Base-by-base conservation (phyloP, 1,284 basidiomycete genomes). In the Uromyces viciae-fabae region DNA sequence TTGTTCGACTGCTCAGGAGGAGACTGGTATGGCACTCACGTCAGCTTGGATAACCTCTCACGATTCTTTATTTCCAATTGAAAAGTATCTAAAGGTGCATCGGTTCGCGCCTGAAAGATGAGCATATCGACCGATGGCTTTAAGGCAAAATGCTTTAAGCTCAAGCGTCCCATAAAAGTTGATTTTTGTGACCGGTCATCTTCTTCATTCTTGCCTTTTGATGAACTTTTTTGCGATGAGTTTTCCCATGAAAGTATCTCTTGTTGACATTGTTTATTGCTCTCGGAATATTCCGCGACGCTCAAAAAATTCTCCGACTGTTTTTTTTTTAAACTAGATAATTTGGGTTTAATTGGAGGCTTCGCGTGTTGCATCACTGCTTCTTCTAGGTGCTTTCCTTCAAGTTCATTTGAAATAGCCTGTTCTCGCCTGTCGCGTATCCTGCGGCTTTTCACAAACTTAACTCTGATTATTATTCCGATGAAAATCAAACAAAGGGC, bases 31-130 rank as follows among this genome's bases (percentile, higher is more conserved):
- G n/a, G n/a, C 19, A 54, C 72, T 74, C 19, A 73, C 72, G 52
- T 58, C 4, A 1, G 15, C 56, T 60, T 38, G 9, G 54, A 74
- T 7, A 60, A 3, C 25, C 72, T 56, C 46, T 74, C 54, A 14
- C 72, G 72, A 38, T 74, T 31, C 46, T 60, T 74, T 22, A 74
- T 74, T 60, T 74, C 72, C 52, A 74, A 36, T 36, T 74, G 72
- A 42, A 74, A 58, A 38, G 72, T 74, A 74, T 74, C 72, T 4
- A 74, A 17, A 31, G 72, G 54, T 19, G 72, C 14, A n/a, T 74
- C 40, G 36, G 3, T 60, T n/a, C 72, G 54, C 8, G 38, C 54
- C 60, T 74, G 72, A 56, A 60, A 74, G 56, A 60, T 17, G 14
- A 42, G 42, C 72, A 74, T 74, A 42, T 74, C 72, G 25, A 74